Evolutionary conservation across 1,284 basidiomycete genomes (phyloP), one percentile per base, ranked within the genome.

Genomic region (Malassezia caprae): DNA sequence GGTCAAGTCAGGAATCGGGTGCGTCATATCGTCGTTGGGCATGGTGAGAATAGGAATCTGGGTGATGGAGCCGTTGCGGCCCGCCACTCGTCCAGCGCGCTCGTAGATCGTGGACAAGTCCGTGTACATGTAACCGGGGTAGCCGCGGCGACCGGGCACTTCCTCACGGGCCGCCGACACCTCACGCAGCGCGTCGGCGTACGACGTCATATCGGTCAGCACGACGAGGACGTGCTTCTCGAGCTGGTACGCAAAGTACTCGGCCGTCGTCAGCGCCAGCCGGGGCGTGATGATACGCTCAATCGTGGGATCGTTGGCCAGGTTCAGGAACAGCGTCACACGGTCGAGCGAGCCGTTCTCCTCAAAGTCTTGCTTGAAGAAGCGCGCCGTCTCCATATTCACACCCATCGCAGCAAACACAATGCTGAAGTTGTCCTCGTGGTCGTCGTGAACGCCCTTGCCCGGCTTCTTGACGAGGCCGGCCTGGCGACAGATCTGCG

Each of bases 391-490:
- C 78, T 98, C 94, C 90, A 96, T 94, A 80, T 99, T 99, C 69
- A 94, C 94, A 83, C 94, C 94, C 94, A 99, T 98, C 40, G 94
- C 94, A 51, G 90, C 94, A 76, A 98, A 99, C 51, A 98, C 94
- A 72, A 99, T 93, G 50, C 89, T 93, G 82, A 99, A 99, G 78
- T 99, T 98, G 79, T 99, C 94, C 80, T 96, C 93, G 78, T 98
- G 94, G 46, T 90, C 94, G 76, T 99, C 94, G 75, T 93, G 90
- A 23, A 96, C 90, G 68, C 88, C 90, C 78, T 98, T 68, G 46
- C 67, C 69, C 26, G 67, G 65, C 53, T 76, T 77, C 64, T 91
- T 90, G 70, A 99, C 93, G 56, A 99, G 80, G 65, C 94, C 94
- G 35, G 93, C 90, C 80, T 99, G 94, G 75, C 93, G 89, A 80